Percentiles rank a stretch among this genome's conserved stretches.
Evolutionary conservation across 1,284 basidiomycete species (phyloP).

Genomic region (Peniophora sp.): DNA sequence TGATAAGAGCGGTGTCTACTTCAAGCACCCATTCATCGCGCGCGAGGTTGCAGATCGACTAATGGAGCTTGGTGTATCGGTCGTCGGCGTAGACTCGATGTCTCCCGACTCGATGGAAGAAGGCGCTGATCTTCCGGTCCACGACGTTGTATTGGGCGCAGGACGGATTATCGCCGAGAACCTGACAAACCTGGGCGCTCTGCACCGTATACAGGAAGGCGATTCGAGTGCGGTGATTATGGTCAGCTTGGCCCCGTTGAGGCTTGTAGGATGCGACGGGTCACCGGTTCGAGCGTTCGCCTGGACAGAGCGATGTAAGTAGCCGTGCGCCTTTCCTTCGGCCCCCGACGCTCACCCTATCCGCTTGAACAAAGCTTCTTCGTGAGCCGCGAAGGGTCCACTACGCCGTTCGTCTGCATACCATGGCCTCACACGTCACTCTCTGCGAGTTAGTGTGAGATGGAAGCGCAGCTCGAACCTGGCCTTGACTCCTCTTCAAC

Average conservation of each 20-base stretch:
- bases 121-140: conserved; percentile 38
- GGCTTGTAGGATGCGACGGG: conserved; percentile 49
- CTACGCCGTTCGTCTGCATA: too few relatives aligned
- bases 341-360: neutral
- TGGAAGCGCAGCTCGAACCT: too few relatives aligned
- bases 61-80: conserved; percentile 37
- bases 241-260: conserved; percentile 51
- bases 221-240: conserved; percentile 22
- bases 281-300: conserved; percentile 61
- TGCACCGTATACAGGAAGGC: conserved; percentile 22
- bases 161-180: conserved; percentile 65
- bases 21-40: conserved; percentile 57
- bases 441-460: too few relatives aligned
- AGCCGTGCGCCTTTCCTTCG: neutral
- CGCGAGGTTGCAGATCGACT: conserved; percentile 41
- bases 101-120: conserved; percentile 40
- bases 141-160: conserved; percentile 46
- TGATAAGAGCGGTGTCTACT: conserved; percentile 32
- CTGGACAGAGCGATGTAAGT: conserved; percentile 20
- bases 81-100: conserved; percentile 55
- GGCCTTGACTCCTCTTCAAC: too few relatives aligned
- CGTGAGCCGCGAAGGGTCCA: too few relatives aligned
- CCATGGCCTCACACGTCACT: too few relatives aligned
- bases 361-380: too few relatives aligned
- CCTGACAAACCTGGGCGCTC: conserved; percentile 38